Base-by-base conservation (phyloP, 106 monocot species). In the Triglochin maritima region DNA sequence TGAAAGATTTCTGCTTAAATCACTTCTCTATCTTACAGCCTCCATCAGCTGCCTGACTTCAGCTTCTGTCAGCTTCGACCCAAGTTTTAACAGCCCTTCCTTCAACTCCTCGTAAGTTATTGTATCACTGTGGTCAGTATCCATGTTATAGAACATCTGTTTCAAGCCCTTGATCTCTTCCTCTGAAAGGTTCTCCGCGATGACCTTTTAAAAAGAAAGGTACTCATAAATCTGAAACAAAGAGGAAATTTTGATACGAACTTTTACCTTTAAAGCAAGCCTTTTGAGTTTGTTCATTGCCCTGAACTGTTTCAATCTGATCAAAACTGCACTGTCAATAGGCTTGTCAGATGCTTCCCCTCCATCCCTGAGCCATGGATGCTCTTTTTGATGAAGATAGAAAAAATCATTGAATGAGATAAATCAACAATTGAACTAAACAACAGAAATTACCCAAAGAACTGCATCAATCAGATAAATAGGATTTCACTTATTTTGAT, bases 251-350 rank as follows among this genome's bases (percentile, higher is more conserved):
- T 29, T 43, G 16, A n/a, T 17, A 55, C 16, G 41, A 46, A 6
- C 2, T 5, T 17, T 56, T 4, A 91, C 91, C 78, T 85, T 87
- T 29, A 91, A 59, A 4, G 91, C 87, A 7, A 85, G 79, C 77
- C 81, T 87, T 74, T 91, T 91, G 12, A 91, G 49, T 76, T 91
- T 91, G 79, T 87, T 91, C 87, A 84, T 91, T 29, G 87, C 87
- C 66, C 84, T 87, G 78, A 87, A 87, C 60, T 91, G 91, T 76
- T 80, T 91, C 91, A 91, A 80, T 78, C 91, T 76, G 41, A 16
- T 64, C 9, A 82, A 76, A 56, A 91, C 87, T 56, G 87, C 91
- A 54, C 82, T 91, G 45, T 82, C 75, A 5, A 91, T 84, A 16
- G 86, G 87, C 53, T 82, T 90, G 68, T 80, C 77, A 1, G 90